Evolutionary conservation across 306 rosid genomes (phyloP), one percentile per base, ranked within the genome.

Genomic region (Cucurbita moschata): DNA sequence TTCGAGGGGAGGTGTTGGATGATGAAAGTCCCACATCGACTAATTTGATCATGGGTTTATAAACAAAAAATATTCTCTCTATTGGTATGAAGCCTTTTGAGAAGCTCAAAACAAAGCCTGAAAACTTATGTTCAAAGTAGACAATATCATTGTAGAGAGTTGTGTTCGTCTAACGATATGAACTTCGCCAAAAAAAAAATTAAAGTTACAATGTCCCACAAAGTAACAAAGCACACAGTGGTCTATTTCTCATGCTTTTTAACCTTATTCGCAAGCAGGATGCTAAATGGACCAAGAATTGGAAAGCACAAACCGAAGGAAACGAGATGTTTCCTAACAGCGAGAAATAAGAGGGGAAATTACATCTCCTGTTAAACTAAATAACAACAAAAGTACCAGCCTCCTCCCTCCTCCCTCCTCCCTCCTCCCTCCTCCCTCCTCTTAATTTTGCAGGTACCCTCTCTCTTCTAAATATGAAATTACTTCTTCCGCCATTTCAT

Each of bases 381-480:
- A 73, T 63, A 77, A 73, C 50, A 72, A 70, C 82, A 64, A 30
- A 77, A 67, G 53, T 79, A 69, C 58, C 79, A 54, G 47, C 60
- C 37, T 78, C 43, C 77, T 79, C 43, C 77, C 74, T 59, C 69
- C 55, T 58, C 75, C 77, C 74, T 59, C 69, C 55, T 58, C 75
- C 60, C 37, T 78, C 43, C 77, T 79, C 43, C 60, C 37, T 78
- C 43, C 77, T 79, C 43, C 77, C 74, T 59, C 69, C 55, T 58
- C 75, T 88, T 81, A 91, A 59, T 90, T 88, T 75, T 74, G 80
- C 74, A 94, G 82, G 82, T 84, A 83, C 11, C 90, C 96, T 42
- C 82, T 87, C 87, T 88, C 88, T 80, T 86, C 90, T 83, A 94
- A 82, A 85, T 87, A 91, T 8, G 95, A 82, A 65, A 86, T 82